Evolutionary conservation across 768 basidiomycete genomes (phyloP).

Genomic region (Cyclocybe aegerita): DNA sequence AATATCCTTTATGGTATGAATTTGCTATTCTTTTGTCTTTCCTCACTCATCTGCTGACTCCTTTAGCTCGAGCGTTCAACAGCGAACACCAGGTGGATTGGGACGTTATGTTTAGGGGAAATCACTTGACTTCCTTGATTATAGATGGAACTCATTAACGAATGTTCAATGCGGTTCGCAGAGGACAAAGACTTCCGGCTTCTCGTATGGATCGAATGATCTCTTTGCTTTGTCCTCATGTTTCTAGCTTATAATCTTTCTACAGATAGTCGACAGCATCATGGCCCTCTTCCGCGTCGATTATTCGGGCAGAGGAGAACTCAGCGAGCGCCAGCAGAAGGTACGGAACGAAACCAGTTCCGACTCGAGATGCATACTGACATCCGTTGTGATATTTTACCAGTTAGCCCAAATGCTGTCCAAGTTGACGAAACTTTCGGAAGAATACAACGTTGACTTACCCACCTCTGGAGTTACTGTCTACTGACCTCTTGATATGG

Average conservation of each 20-base stretch:
- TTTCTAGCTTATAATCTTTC: slow-evolving; percentile 10
- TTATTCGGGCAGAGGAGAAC: slow-evolving; percentile 89
- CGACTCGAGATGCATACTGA: not conserved
- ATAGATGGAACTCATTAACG: slow-evolving; percentile 90
- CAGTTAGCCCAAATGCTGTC: slow-evolving; percentile 70
- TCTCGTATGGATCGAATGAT: slow-evolving; percentile 39
- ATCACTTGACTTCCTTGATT: not conserved
- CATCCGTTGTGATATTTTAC: no score
- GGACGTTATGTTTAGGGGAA: not conserved
- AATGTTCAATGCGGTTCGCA: slow-evolving; percentile 83
- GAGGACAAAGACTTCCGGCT: slow-evolving; percentile 85
- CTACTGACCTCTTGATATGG: slow-evolving; percentile 2
- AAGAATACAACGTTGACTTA: slow-evolving; percentile 78
- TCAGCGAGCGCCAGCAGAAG: slow-evolving; percentile 94
- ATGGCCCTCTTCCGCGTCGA: slow-evolving; percentile 97
- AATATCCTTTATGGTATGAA: slow-evolving; percentile 84
- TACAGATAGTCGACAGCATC: slow-evolving; percentile 90
- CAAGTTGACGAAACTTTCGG: slow-evolving; percentile 85
- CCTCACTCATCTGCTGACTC: not conserved
- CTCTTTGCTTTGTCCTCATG: not conserved
- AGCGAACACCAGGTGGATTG: slow-evolving; percentile 81
- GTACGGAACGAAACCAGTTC: slow-evolving; percentile 26
- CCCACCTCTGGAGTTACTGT: not conserved
- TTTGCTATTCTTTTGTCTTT: not conserved
- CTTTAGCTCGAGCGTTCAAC: slow-evolving; percentile 81